Conservation (phyloP, 2,329 filamentous ascomycete species). For the Aspergillus sp. region DNA sequence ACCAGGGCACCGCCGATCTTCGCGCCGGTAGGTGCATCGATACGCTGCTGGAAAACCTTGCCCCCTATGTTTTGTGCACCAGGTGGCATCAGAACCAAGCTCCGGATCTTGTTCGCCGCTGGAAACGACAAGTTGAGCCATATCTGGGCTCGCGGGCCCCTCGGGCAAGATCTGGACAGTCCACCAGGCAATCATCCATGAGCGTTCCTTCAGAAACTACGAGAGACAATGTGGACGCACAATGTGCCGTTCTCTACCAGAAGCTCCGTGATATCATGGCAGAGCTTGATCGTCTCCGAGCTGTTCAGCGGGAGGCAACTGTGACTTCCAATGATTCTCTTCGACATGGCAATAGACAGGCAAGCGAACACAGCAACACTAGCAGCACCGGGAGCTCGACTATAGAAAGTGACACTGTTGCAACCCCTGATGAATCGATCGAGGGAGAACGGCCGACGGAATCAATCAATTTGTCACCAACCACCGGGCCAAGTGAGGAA, state of each 20-base stretch:
- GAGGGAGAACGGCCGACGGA: neutral
- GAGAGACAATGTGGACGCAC: neutral
- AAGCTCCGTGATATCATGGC: too few relatives aligned
- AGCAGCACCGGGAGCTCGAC: neutral
- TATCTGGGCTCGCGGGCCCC: neutral
- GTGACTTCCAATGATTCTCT: too few relatives aligned
- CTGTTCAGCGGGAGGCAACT: too few relatives aligned
- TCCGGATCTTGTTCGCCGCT: constrained; percentile 4
- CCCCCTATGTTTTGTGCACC: constrained; percentile 22
- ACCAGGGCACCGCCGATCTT: constrained; percentile 13
- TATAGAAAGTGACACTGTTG: neutral
- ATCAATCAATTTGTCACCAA: neutral
- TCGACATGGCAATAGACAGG: too few relatives aligned
- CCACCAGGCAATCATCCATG: neutral
- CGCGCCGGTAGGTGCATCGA: constrained; percentile 11
- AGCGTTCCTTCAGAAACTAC: neutral
- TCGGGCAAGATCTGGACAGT: neutral
- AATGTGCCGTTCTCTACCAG: neutral
- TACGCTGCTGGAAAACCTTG: constrained; percentile 17
- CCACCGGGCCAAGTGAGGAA: neutral
- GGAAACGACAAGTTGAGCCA: constrained; percentile 7
- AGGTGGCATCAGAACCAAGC: constrained; percentile 20
- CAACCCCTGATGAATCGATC: neutral
- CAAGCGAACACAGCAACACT: too few relatives aligned
- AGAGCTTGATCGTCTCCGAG: too few relatives aligned